Percentiles rank a stretch among this genome's conserved stretches.
Evolutionary conservation across 805 yeast genomes (phyloP).

Genomic region (Wickerhamomyces chambardii): DNA sequence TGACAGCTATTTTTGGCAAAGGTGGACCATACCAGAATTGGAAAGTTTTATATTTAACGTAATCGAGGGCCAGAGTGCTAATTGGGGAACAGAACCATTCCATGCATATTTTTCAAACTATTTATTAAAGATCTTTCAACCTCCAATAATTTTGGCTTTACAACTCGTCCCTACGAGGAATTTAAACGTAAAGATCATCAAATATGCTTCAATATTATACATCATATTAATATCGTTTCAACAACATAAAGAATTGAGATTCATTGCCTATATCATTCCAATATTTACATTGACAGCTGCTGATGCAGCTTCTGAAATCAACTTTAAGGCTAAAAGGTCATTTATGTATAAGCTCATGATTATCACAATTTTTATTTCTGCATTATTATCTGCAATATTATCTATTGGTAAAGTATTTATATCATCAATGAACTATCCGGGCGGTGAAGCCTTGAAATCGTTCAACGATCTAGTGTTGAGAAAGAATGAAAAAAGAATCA

Average conservation of each 20-base stretch:
- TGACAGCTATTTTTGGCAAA: slow-evolving; percentile 75
- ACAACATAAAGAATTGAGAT: slow-evolving; percentile 94
- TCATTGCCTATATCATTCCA: slow-evolving; percentile 71
- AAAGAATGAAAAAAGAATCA: slow-evolving; percentile 15
- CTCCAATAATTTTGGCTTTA: slow-evolving; percentile 33
- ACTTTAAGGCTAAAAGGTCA: slow-evolving; percentile 6
- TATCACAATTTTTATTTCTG: slow-evolving; percentile 13
- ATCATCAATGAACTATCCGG: slow-evolving; percentile 80
- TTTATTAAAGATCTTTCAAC: slow-evolving; percentile 30
- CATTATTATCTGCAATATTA: slow-evolving; percentile 24
- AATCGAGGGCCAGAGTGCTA: slow-evolving; percentile 57
- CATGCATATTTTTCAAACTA: slow-evolving; percentile 50
- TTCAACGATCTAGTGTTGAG: slow-evolving; percentile 36
- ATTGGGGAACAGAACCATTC: slow-evolving; percentile 85
- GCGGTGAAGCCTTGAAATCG: slow-evolving; percentile 61
- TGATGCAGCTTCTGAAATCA: slow-evolving; percentile 13
- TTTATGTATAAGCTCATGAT: slow-evolving; percentile 7
- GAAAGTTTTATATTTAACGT: slow-evolving; percentile 69
- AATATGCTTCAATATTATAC: slow-evolving; percentile 42
- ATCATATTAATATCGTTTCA: slow-evolving; percentile 65
- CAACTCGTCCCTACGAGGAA: slow-evolving; percentile 21
- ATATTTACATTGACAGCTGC: slow-evolving; percentile 50
- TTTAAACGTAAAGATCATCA: slow-evolving; percentile 32
- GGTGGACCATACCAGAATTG: slow-evolving; percentile 61
- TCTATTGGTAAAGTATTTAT: slow-evolving; percentile 47